These are phyloP conservation scores for Exophiala lecanii-corni DNA, from an alignment of 2,329 filamentous ascomycete species.

Conservation along the genomic window DNA sequence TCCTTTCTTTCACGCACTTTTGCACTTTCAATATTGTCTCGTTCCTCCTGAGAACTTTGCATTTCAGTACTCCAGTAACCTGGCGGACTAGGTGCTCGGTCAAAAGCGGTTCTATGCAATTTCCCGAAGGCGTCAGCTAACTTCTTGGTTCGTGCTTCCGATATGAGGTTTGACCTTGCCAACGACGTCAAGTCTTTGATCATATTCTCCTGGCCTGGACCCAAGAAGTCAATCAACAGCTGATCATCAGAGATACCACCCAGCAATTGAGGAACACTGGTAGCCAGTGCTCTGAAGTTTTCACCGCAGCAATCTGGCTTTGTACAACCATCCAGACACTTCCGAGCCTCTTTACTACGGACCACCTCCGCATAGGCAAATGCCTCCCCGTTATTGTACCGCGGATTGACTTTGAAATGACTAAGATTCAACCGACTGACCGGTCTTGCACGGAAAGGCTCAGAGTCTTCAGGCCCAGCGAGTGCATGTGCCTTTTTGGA, in stretches of 20 bases:
- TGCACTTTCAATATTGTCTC: conserved; percentile 61
- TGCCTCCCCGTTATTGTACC: conserved; percentile 63
- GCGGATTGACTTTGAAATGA: conserved; percentile 80
- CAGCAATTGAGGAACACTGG: conserved; percentile 28
- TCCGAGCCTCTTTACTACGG: conserved; percentile 63
- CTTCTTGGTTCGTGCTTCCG: conserved; percentile 69
- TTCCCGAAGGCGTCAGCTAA: conserved; percentile 72
- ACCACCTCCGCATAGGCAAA: conserved; percentile 73
- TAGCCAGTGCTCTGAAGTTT: conserved; percentile 63
- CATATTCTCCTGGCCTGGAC: conserved; percentile 36
- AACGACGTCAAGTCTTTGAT: conserved; percentile 49
- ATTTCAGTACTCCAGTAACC: conserved; percentile 92
- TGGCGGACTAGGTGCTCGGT: conserved; percentile 68
- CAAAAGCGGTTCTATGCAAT: conserved; percentile 66
- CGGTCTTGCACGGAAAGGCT: conserved; percentile 55
- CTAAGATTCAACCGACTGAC: conserved; percentile 55
- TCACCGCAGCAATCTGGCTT: conserved; percentile 72
- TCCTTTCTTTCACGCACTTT: conserved; percentile 58
- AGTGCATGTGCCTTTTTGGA: background rate
- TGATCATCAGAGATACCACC: conserved; percentile 33
- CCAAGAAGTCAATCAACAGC: conserved; percentile 28
- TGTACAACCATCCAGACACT: conserved; percentile 68
- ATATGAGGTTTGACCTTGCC: conserved; percentile 57
- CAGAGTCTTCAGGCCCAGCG: conserved; percentile 28
- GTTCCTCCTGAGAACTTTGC: conserved; percentile 76